Percentiles rank a stretch among this genome's conserved stretches.
These are phyloP conservation scores for Forsythia suspensa DNA, from an alignment of 257 asterid species.

Conservation along the genomic window DNA sequence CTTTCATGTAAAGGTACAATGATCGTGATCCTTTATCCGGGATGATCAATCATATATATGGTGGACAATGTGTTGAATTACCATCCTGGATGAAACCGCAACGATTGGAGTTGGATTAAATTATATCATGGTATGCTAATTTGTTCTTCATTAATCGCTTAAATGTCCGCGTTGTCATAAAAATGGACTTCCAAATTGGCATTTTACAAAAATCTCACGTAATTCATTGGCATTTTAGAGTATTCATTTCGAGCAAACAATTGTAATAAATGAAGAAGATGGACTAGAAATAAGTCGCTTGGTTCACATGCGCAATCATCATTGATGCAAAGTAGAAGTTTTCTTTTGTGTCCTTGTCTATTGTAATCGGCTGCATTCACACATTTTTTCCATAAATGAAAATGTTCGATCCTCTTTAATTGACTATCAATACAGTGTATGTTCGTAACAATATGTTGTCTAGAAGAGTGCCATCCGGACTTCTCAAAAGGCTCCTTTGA, in stretches of 20 bases:
- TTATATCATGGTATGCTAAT: too few species aligned
- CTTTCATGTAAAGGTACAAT: too few species aligned
- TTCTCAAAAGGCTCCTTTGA: slow-evolving; percentile 61
- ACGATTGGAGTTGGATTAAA: too few species aligned
- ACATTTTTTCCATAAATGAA: background rate
- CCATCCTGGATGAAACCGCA: too few species aligned
- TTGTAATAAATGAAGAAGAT: background rate
- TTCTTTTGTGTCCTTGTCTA: background rate
- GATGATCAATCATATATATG: too few species aligned
- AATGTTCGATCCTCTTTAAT: slow-evolving; percentile 7
- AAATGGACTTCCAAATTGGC: background rate
- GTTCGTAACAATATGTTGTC: slow-evolving; percentile 76
- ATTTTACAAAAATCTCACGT: background rate
- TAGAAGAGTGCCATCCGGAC: slow-evolving; percentile 70
- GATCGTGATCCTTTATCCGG: too few species aligned
- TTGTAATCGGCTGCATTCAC: background rate
- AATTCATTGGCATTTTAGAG: background rate
- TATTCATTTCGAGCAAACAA: background rate
- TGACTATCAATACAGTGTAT: slow-evolving; percentile 56
- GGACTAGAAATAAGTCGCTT: background rate
- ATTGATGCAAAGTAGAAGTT: slow-evolving; percentile 5
- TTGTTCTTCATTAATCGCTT: too few species aligned
- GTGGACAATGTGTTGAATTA: too few species aligned
- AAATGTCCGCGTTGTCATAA: too few species aligned
- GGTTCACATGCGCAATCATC: background rate